Evolutionary conservation across 2,329 filamentous ascomycete species (phyloP), one percentile per base, ranked within the genome.

Genomic region (Parascedosporium putredinis): DNA sequence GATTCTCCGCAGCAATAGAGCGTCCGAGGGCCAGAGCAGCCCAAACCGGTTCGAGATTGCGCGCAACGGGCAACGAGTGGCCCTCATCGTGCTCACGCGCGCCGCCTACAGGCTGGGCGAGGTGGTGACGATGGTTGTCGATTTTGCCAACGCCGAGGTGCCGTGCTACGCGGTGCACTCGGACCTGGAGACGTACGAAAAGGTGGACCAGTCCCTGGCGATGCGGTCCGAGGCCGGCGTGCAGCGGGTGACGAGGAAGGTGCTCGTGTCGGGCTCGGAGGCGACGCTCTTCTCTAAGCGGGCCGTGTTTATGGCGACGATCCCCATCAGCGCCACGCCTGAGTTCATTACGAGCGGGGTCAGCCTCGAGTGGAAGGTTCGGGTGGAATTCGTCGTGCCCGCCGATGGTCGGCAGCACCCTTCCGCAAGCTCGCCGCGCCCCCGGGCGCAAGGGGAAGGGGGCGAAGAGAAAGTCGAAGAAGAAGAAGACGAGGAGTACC

Each of bases 41-140:
- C 79, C 84, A n/a, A 96, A 95, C 59, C 83, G 89, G 34, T 98
- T 97, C 63, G 90, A 95, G 62, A 97, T 98, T 62, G 84, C 91
- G 10, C 85, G 91, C 12, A 90, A 89, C 59, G 90, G 90, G n/a
- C 83, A 83, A 50, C 83, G 83, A n/a, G 90, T 98, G 10, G 91
- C 87, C 2, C 88, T 94, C 5, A 80, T 98, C 50, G 89, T 90
- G 67, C 76, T 98, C 27, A 86, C 90, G 4, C 82, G 93, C 8
- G 88, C 93, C 0, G 83, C 90, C 1, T 96, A 94, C 68, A 79
- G 90, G 42, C 73, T 98, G 1, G 93, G 93, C 52, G 93, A 98
- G 65, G 83, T 84, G 0, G 81, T 97, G 42, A 87, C 82, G 10
- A 84, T 88, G 56, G 85, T 83, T 0, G 79, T 98, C 52, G 90